Evolutionary conservation across 495 filamentous ascomycete genomes (phyloP), one percentile per base, ranked within the genome.

Genomic region (Symbiotaphrina buchneri): DNA sequence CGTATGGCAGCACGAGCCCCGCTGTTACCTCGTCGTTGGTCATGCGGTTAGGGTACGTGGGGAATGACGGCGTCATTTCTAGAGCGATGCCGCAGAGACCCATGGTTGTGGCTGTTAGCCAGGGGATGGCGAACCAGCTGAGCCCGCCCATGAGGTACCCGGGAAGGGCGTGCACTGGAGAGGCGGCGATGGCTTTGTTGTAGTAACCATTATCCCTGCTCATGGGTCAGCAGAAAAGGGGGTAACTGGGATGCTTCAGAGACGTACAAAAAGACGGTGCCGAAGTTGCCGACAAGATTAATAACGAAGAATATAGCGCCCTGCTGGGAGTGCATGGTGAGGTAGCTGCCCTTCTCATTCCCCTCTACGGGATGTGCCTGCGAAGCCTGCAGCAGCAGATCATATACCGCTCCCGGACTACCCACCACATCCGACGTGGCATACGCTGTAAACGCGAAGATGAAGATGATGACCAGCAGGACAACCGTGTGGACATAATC

Each of bases 241-340:
- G 35, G 17, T n/a, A n/a, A n/a, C 16, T 30, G 16, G 10, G 18
- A 29, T 25, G 13, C 22, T 25, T 25, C 7, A 7, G 70, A 68
- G 37, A 74, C 79, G 47, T 81, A 72, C 3, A 74, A 58, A 55
- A 84, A 83, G 28, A 83, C 76, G 18, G 81, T 85, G 28, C 76
- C 66, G 27, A 74, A 79, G 48, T 75, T 80, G 30, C 79, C 79
- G 35, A 84, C 69, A 33, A 91, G 64, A 50, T 95, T 93, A 54
- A 95, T 95, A 30, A 95, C 68, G 59, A 91, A 93, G 62, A 95
- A 95, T 35, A 95, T 78, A 13, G 71, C 83, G 16, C 84, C 84
- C 41, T 92, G 70, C 38, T 68, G 70, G 8, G 75, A 83, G 28
- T 65, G 58, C 83, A 95, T 93, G 4, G 85, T 93, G 5, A 95